Conservation (phyloP, 2,329 filamentous ascomycete genomes). For the Hymenoscyphus occultus region DNA sequence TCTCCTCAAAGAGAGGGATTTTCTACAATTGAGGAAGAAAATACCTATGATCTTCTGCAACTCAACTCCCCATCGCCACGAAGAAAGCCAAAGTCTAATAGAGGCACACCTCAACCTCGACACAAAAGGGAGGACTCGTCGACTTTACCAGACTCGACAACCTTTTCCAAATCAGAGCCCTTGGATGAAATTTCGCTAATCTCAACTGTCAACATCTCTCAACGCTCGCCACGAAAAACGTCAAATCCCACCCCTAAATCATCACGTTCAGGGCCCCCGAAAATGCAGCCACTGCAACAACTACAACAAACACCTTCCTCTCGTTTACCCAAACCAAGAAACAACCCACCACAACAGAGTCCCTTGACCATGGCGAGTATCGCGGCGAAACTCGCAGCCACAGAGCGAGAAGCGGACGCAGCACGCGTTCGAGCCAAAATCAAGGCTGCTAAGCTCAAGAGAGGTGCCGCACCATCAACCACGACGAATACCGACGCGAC, state of each 20-base stretch:
- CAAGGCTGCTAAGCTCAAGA: conserved; percentile 48
- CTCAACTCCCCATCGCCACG: conserved; percentile 38
- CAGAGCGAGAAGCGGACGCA: conserved; percentile 61
- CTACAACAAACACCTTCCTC: conserved; percentile 26
- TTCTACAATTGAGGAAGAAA: conserved; percentile 48
- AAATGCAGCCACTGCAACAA: conserved; percentile 22
- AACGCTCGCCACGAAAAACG: conserved; percentile 17
- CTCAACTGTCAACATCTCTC: conserved; percentile 21
- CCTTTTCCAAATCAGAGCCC: conserved; percentile 7
- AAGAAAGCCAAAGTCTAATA: conserved; percentile 29
- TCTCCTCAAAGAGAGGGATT: conserved; percentile 41
- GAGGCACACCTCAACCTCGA: conserved; percentile 18
- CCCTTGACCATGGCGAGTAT: conserved; percentile 61
- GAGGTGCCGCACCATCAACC: not conserved
- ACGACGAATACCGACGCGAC: conserved; percentile 18
- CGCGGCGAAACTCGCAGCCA: conserved; percentile 60
- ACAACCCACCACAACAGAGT: conserved; percentile 45
- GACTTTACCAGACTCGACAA: too few species aligned
- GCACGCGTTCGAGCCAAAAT: conserved; percentile 62
- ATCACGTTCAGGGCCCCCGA: conserved; percentile 3
- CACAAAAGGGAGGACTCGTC: conserved; percentile 14
- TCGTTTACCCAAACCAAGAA: conserved; percentile 32
- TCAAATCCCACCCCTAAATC: conserved; percentile 16
- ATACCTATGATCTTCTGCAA: conserved; percentile 43
- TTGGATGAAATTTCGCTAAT: conserved; percentile 27